Evolutionary conservation across 331 rosid genomes (phyloP).

Genomic region (Phaseolus coccineus): DNA sequence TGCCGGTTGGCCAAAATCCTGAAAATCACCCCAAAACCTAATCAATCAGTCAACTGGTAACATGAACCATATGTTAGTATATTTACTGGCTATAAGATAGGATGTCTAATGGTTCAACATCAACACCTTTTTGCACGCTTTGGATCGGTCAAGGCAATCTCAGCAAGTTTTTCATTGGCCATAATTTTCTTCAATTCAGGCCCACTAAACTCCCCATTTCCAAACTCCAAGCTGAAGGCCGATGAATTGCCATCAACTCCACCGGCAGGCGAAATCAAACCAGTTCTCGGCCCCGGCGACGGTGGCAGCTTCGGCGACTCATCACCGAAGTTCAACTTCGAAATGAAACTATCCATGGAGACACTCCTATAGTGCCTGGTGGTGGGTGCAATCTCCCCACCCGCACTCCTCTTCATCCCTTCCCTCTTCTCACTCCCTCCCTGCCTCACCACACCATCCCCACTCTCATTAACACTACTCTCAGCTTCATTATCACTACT

Average conservation of each 20-base stretch:
- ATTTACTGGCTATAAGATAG: neutral
- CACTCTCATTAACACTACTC: constrained; percentile 77
- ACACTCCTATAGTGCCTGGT: constrained; percentile 80
- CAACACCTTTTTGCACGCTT: constrained; percentile 91
- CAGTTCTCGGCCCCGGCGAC: constrained; percentile 63
- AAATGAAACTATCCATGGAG: constrained; percentile 95
- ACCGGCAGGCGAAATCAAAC: constrained; percentile 64
- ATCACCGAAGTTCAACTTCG: constrained; percentile 76
- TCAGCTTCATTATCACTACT: constrained; percentile 95
- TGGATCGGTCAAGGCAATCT: constrained; percentile 86
- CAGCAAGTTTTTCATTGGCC: constrained; percentile 95
- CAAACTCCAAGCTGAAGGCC: constrained; percentile 91
- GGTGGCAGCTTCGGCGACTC: constrained; percentile 76
- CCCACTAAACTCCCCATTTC: constrained; percentile 92
- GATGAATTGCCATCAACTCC: constrained; percentile 63
- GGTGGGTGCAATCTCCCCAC: constrained; percentile 75
- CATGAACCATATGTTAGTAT: neutral
- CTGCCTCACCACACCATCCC: constrained; percentile 53
- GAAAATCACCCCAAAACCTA: constrained; percentile 33
- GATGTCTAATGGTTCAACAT: constrained; percentile 2
- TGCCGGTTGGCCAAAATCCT: constrained; percentile 97
- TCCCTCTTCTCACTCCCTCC: constrained; percentile 72
- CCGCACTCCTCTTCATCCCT: constrained; percentile 76
- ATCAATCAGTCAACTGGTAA: constrained; percentile 1
- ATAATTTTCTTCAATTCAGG: constrained; percentile 94